phyloP scores from a whole-genome alignment of 352 stramenopile genomes.

The Discostella stelligera region DNA sequence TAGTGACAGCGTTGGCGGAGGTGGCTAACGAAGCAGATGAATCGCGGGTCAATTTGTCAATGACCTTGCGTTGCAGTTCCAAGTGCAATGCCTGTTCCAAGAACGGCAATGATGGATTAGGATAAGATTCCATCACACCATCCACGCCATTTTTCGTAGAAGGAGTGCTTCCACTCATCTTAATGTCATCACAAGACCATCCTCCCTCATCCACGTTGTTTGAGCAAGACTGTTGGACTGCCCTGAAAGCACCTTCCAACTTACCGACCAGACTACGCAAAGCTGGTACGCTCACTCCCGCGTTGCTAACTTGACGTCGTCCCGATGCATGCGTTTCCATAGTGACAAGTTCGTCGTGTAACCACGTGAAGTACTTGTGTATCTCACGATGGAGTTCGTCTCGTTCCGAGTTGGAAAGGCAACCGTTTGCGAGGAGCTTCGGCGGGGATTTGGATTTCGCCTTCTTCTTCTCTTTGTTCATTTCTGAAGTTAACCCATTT shows the following conservation, averaged over 20 bases:
- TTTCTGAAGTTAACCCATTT: not conserved
- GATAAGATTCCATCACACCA: not conserved
- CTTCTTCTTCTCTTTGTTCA: not conserved
- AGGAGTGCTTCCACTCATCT: not conserved
- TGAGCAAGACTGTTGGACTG: not conserved
- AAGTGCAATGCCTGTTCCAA: conserved; percentile 14
- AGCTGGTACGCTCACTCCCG: conserved; percentile 12
- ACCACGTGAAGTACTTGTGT: conserved; percentile 34
- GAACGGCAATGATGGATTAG: conserved; percentile 5
- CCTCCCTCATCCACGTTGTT: not conserved
- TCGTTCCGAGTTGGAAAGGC: conserved; percentile 12
- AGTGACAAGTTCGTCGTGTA: conserved; percentile 7
- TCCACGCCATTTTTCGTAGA: not conserved
- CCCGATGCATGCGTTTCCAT: conserved; percentile 15
- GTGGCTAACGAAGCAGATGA: not conserved
- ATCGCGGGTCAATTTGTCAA: conserved; percentile 4
- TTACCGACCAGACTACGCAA: conserved; percentile 19
- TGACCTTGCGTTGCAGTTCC: conserved; percentile 13
- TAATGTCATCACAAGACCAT: too few relatives aligned
- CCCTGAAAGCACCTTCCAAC: conserved; percentile 28
- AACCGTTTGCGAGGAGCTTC: conserved; percentile 4
- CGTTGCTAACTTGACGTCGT: conserved; percentile 9
- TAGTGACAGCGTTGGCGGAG: not conserved
- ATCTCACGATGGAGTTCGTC: conserved; percentile 31
- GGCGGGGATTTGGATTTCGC: not conserved